These are phyloP conservation scores for Colletotrichum acutatum DNA, from an alignment of 2,329 filamentous ascomycete species.

Conservation along the genomic window DNA sequence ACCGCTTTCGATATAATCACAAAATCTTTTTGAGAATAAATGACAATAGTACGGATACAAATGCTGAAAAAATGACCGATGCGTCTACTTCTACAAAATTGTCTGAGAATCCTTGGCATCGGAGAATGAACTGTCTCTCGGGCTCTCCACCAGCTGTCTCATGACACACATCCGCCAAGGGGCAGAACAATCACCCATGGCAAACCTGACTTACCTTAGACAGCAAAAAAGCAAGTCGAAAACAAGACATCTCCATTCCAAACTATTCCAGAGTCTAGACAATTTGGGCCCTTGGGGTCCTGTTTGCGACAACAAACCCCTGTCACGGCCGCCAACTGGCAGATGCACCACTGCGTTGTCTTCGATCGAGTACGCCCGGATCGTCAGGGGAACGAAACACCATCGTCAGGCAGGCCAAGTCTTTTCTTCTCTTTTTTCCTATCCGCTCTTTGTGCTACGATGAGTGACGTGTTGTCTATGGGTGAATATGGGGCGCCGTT, in stretches of 20 bases:
- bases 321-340: constrained; percentile 21
- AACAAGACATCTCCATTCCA: constrained; percentile 14
- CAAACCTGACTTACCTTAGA: not conserved
- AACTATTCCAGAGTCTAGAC: too few species aligned
- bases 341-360: constrained; percentile 22
- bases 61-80: not conserved
- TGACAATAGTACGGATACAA: not conserved
- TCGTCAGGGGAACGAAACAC: constrained; percentile 19
- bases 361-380: constrained; percentile 16
- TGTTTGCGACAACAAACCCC: constrained; percentile 11
- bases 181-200: not conserved
- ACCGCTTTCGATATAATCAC: not conserved
- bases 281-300: not conserved
- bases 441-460: not conserved
- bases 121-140: not conserved
- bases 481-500: not conserved
- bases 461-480: not conserved
- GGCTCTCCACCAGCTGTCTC: not conserved
- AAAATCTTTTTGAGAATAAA: not conserved
- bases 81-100: not conserved
- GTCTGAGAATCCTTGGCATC: not conserved
- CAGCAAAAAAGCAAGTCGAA: not conserved
- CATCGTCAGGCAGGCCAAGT: not conserved
- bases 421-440: not conserved
- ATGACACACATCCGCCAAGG: not conserved